Conservation (phyloP, 106 monocot genomes). For the Amphibolis antarctica region DNA sequence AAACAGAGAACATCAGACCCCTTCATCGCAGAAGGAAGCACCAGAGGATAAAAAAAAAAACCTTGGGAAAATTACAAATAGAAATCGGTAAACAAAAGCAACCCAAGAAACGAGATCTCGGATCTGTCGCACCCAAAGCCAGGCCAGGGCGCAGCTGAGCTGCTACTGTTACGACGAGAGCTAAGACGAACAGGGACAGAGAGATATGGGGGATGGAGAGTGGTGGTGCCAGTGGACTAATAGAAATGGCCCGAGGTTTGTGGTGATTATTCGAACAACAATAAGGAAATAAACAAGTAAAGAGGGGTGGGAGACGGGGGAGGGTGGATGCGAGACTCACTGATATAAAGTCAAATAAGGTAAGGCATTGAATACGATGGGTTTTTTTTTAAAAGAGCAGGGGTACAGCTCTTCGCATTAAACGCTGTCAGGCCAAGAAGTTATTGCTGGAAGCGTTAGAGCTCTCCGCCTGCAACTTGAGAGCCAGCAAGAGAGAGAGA, state of each 20-base stretch:
- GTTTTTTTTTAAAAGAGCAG: not conserved
- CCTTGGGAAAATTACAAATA: not conserved
- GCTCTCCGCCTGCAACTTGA: not conserved
- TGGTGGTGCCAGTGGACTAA: not conserved
- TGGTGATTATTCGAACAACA: slow-evolving; percentile 3
- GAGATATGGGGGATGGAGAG: not conserved
- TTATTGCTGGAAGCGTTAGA: slow-evolving; percentile 2
- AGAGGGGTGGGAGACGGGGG: not conserved
- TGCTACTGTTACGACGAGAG: not conserved
- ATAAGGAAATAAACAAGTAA: slow-evolving; percentile 4
- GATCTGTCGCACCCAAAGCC: slow-evolving; percentile 3
- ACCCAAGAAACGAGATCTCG: slow-evolving; percentile 14
- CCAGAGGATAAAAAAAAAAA: not conserved
- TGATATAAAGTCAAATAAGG: slow-evolving; percentile 15
- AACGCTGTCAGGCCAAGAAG: slow-evolving; percentile 4
- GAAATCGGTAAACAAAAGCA: slow-evolving; percentile 2
- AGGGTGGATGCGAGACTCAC: not conserved
- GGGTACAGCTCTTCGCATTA: slow-evolving; percentile 5
- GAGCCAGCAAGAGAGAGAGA: not conserved
- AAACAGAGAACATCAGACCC: not conserved
- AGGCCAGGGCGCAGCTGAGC: not conserved
- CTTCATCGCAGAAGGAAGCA: not conserved
- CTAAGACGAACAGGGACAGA: not conserved
- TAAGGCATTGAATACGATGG: slow-evolving; percentile 10
- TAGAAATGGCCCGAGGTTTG: not conserved